A percentile compares a stretch with the other conserved stretches of the same genome.
These are phyloP conservation scores for Omphalotus guepiniiformis DNA, from an alignment of 768 basidiomycete genomes.

Conservation along the genomic window DNA sequence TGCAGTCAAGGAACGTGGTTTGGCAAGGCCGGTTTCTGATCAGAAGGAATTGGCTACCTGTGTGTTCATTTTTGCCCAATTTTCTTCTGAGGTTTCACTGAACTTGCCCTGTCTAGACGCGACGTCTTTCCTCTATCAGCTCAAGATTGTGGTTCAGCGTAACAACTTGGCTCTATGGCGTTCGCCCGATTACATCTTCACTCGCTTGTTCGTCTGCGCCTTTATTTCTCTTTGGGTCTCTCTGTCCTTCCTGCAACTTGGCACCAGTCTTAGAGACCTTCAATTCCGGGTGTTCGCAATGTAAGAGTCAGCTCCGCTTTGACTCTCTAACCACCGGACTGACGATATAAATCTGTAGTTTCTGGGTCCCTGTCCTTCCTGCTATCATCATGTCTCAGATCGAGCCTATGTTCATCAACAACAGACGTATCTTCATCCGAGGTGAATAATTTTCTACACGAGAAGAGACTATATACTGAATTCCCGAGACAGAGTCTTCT, in stretches of 20 bases:
- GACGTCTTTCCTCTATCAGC: conserved; percentile 71
- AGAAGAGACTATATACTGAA: conserved; percentile 4
- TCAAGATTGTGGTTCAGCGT: conserved; percentile 60
- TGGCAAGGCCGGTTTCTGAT: conserved; percentile 36
- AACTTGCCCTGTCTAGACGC: conserved; percentile 45
- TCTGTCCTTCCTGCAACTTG: conserved; percentile 75
- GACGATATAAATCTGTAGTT: conserved; percentile 31
- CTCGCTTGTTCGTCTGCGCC: conserved; percentile 70
- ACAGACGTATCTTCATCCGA: conserved; percentile 46
- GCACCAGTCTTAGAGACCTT: conserved; percentile 57
- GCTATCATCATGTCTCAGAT: conserved; percentile 78
- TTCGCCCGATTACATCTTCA: conserved; percentile 83
- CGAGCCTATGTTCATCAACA: conserved; percentile 79
- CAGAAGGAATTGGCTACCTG: conserved; percentile 43
- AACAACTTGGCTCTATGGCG: conserved; percentile 76
- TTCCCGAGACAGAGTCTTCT: conserved; percentile 60
- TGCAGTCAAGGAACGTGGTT: conserved; percentile 42
- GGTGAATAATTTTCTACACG: conserved; percentile 14
- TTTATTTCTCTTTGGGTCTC: conserved; percentile 71
- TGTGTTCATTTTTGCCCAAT: conserved; percentile 28
- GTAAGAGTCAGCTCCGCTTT: conserved; percentile 37
- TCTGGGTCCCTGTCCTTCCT: conserved; percentile 65
- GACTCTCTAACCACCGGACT: no score
- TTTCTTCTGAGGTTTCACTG: neutral
- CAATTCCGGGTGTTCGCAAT: conserved; percentile 81